These are phyloP conservation scores for Leptodontidium sp. DNA, from an alignment of 2,329 filamentous ascomycete species.

Conservation along the genomic window DNA sequence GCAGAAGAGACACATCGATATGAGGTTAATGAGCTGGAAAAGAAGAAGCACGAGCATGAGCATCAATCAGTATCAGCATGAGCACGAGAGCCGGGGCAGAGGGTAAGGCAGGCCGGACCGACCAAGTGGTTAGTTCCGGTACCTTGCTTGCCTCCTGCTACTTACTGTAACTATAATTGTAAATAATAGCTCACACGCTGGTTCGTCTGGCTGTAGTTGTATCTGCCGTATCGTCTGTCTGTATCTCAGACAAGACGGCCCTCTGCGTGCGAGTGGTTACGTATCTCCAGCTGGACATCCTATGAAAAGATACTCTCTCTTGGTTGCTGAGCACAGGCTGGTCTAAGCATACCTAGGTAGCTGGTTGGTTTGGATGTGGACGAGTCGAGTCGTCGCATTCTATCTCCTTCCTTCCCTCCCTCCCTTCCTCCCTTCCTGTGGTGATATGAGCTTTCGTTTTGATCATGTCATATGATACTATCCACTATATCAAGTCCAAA, in stretches of 20 bases:
- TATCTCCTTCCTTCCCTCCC: not conserved
- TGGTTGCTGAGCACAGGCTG: constrained; percentile 19
- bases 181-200: not conserved
- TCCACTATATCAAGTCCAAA: not conserved
- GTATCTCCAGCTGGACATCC: not conserved
- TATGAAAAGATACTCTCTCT: constrained; percentile 14
- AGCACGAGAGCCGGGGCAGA: constrained; percentile 12
- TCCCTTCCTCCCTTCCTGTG: not conserved
- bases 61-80: not conserved
- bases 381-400: constrained; percentile 15
- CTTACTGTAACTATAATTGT: constrained; percentile 9
- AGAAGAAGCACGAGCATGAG: constrained; percentile 3
- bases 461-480: not conserved
- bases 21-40: constrained; percentile 33
- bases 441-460: not conserved
- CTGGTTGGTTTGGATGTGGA: not conserved
- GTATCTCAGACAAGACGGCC: constrained; percentile 1
- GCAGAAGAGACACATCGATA: constrained; percentile 42
- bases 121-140: not conserved
- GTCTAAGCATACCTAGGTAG: not conserved
- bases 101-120: constrained; percentile 11
- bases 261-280: constrained; percentile 19
- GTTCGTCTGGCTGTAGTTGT: not conserved
- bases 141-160: not conserved
- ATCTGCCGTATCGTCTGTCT: no score